Conservation (phyloP, 768 basidiomycete genomes). For the Boletus sensibilis region DNA sequence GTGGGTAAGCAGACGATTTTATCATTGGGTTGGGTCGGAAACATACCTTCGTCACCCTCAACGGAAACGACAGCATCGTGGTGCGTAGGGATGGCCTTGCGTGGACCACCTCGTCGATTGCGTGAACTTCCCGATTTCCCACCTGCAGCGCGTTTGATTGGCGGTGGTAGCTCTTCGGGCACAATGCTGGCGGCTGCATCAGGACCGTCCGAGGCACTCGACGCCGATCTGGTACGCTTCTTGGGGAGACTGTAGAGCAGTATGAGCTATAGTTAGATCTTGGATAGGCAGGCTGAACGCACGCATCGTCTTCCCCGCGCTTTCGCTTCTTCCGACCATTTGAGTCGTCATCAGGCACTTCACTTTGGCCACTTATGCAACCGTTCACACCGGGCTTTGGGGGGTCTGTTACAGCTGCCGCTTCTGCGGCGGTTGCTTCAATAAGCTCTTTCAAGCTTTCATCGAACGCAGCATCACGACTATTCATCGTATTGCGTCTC, state of each 20-base stretch:
- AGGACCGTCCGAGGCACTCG: constrained; percentile 61
- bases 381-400: constrained; percentile 34
- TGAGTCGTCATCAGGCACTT: constrained; percentile 50
- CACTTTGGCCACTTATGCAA: constrained; percentile 40
- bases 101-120: constrained; percentile 33
- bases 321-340: constrained; percentile 68
- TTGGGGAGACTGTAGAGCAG: constrained; percentile 43
- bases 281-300: constrained; percentile 28
- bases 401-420: constrained; percentile 51
- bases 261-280: constrained; percentile 10
- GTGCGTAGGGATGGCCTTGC: constrained; percentile 22
- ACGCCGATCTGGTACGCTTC: constrained; percentile 78
- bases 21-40: constrained; percentile 16
- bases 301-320: constrained; percentile 72
- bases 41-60: constrained; percentile 67
- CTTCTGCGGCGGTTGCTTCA: constrained; percentile 71
- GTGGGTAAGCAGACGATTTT: constrained; percentile 30
- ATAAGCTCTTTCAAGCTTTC: constrained; percentile 80
- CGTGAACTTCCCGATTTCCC: constrained; percentile 29
- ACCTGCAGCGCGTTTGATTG: constrained; percentile 31
- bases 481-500: constrained; percentile 96
- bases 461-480: constrained; percentile 90
- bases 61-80: constrained; percentile 27
- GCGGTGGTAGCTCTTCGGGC: constrained; percentile 40
- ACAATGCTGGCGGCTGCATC: constrained; percentile 39